These are phyloP conservation scores for Aureobasidium zeae DNA, from an alignment of 2,329 filamentous ascomycete species.

Conservation along the genomic window DNA sequence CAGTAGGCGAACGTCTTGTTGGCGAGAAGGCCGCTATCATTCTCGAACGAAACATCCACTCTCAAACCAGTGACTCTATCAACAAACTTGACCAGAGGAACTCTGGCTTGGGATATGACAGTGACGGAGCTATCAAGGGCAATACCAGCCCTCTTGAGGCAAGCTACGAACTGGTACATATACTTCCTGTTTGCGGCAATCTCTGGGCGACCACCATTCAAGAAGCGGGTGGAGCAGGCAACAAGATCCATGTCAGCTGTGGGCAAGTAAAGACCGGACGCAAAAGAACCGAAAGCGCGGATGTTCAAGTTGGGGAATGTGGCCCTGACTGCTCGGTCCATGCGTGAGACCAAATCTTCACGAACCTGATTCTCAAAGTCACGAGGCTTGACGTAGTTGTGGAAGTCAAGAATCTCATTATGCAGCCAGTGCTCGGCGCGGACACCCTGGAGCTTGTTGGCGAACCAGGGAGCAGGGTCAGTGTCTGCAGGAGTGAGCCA, in stretches of 20 bases:
- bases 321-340: constrained; percentile 51
- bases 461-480: constrained; percentile 53
- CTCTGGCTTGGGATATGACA: constrained; percentile 65
- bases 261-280: constrained; percentile 62
- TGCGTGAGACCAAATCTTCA: constrained; percentile 58
- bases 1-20: constrained; percentile 72
- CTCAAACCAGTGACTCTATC: constrained; percentile 69
- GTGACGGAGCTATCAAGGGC: constrained; percentile 52
- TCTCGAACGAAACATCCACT: constrained; percentile 93
- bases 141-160: constrained; percentile 49
- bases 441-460: constrained; percentile 19
- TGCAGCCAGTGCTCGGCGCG: constrained; percentile 54
- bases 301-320: constrained; percentile 44
- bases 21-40: constrained; percentile 68
- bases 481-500: constrained; percentile 33
- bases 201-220: constrained; percentile 41
- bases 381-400: constrained; percentile 69
- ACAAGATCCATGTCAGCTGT: constrained; percentile 93
- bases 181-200: constrained; percentile 1
- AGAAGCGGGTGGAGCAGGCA: constrained; percentile 55
- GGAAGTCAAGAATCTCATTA: constrained; percentile 84
- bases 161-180: constrained; percentile 54
- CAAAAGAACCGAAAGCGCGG: constrained; percentile 87
- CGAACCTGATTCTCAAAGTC: constrained; percentile 70
- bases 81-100: constrained; percentile 86